A percentile compares a stretch with the other conserved stretches of the same genome.
Conservation (phyloP, 2,329 filamentous ascomycete genomes). For the Microdochium nivale region DNA sequence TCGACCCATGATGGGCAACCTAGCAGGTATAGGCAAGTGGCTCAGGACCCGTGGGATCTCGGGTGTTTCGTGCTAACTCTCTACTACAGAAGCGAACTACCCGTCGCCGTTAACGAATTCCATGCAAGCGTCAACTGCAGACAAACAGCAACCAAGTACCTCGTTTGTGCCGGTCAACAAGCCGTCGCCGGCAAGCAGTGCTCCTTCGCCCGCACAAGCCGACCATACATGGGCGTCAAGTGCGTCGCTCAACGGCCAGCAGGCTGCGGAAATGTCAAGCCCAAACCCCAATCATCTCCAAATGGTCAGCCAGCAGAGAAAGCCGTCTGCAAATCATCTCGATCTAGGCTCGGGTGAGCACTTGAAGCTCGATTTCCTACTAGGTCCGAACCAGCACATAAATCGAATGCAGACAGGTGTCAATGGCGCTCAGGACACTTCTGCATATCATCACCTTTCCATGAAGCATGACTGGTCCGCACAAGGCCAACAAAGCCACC, state of each 20-base stretch:
- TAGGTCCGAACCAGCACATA: constrained; percentile 50
- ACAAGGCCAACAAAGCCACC: background rate
- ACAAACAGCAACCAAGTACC: constrained; percentile 12
- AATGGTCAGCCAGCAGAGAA: constrained; percentile 36
- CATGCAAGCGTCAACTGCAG: background rate
- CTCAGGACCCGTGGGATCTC: background rate
- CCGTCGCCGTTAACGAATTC: constrained; percentile 16
- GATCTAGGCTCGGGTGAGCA: constrained; percentile 54
- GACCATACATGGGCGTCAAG: constrained; percentile 12
- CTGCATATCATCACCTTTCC: constrained; percentile 33
- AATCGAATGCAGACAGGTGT: constrained; percentile 41
- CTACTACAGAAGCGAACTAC: constrained; percentile 17
- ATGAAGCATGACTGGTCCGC: constrained; percentile 40
- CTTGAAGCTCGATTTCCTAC: constrained; percentile 64
- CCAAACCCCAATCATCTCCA: constrained; percentile 18
- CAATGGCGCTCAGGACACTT: constrained; percentile 37
- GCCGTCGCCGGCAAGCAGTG: constrained; percentile 29
- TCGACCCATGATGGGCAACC: constrained; percentile 41
- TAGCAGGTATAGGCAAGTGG: background rate
- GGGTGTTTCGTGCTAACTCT: background rate
- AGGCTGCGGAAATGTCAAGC: constrained; percentile 4
- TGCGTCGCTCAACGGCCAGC: background rate
- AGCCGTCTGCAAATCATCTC: constrained; percentile 43
- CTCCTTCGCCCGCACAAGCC: constrained; percentile 24
- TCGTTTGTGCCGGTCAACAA: constrained; percentile 20